These are phyloP conservation scores for Chrysochromulina parva DNA, from an alignment of 78 protist species.

Conservation along the genomic window DNA sequence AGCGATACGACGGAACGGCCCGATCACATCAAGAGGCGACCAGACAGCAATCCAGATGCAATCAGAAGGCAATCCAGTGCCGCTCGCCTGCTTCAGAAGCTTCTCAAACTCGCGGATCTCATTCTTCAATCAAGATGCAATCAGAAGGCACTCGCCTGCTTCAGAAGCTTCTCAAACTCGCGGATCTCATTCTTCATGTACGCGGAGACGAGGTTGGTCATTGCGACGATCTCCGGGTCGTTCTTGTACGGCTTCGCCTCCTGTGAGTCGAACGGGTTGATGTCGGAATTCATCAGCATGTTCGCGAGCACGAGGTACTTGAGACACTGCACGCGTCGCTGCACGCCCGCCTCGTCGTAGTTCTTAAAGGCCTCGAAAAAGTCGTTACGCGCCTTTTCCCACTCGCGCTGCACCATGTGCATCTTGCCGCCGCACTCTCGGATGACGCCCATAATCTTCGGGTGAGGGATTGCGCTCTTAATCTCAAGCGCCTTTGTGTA, in stretches of 20 bases:
- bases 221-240: slow-evolving; percentile 90
- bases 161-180: slow-evolving; percentile 83
- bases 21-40: too few relatives aligned
- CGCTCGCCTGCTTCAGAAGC: slow-evolving; percentile 61
- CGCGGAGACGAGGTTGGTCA: slow-evolving; percentile 79
- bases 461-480: slow-evolving; percentile 92
- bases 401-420: slow-evolving; percentile 87
- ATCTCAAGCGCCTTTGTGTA: slow-evolving; percentile 62
- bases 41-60: too few relatives aligned
- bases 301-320: slow-evolving; percentile 82
- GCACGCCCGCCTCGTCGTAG: slow-evolving; percentile 90
- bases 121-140: slow-evolving; percentile 8
- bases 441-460: slow-evolving; percentile 93
- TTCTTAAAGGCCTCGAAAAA: slow-evolving; percentile 97
- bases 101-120: slow-evolving; percentile 85
- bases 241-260: slow-evolving; percentile 93
- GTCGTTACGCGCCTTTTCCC: slow-evolving; percentile 67
- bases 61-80: too few relatives aligned
- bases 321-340: slow-evolving; percentile 85
- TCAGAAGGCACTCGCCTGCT: background rate
- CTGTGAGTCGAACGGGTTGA: slow-evolving; percentile 92
- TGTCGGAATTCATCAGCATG: slow-evolving; percentile 82
- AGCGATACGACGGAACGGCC: too few relatives aligned
- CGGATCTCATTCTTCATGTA: slow-evolving; percentile 68
- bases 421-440: slow-evolving; percentile 93